A percentile compares a stretch with the other conserved stretches of the same genome.
These are phyloP conservation scores for Hirsutella thompsonii DNA, from an alignment of 2,329 filamentous ascomycete species.

Conservation along the genomic window DNA sequence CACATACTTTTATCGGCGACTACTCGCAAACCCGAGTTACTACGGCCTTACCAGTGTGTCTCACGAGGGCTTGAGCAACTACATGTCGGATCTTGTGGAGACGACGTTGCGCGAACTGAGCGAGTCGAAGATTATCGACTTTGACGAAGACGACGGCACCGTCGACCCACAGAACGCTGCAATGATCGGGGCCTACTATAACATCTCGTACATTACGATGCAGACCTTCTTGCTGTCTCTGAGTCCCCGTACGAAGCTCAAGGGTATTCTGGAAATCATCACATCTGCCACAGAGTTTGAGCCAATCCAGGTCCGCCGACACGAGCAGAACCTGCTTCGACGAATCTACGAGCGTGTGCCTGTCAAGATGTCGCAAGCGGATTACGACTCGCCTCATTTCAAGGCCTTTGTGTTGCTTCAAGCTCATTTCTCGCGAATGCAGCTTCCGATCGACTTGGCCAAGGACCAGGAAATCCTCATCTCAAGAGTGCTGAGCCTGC, in stretches of 20 bases:
- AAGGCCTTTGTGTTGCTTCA: conserved; percentile 96
- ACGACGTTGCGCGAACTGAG: conserved; percentile 79
- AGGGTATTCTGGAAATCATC: conserved; percentile 92
- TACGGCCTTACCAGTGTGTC: conserved; percentile 83
- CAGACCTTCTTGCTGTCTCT: conserved; percentile 93
- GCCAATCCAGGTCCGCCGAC: conserved; percentile 81
- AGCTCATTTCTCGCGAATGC: conserved; percentile 95
- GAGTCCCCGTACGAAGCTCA: conserved; percentile 79
- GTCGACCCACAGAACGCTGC: conserved; percentile 86
- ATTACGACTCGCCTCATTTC: conserved; percentile 91
- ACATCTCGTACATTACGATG: conserved; percentile 98
- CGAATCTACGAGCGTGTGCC: conserved; percentile 91
- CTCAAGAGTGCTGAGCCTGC: conserved; percentile 69
- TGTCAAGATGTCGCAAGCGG: conserved; percentile 82
- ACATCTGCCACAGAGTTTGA: conserved; percentile 97
- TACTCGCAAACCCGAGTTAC: conserved; percentile 92
- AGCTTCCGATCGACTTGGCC: conserved; percentile 84
- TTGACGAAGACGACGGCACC: conserved; percentile 86
- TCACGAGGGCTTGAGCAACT: conserved; percentile 85
- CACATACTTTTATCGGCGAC: conserved; percentile 92
- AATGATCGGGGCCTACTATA: conserved; percentile 98
- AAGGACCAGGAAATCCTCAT: conserved; percentile 91
- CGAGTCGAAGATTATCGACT: conserved; percentile 90
- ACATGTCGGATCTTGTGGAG: conserved; percentile 90
- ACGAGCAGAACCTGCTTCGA: conserved; percentile 77